Evolutionary conservation across 2,329 filamentous ascomycete species (phyloP).

Genomic region (Fusarium brevicatenulatum): DNA sequence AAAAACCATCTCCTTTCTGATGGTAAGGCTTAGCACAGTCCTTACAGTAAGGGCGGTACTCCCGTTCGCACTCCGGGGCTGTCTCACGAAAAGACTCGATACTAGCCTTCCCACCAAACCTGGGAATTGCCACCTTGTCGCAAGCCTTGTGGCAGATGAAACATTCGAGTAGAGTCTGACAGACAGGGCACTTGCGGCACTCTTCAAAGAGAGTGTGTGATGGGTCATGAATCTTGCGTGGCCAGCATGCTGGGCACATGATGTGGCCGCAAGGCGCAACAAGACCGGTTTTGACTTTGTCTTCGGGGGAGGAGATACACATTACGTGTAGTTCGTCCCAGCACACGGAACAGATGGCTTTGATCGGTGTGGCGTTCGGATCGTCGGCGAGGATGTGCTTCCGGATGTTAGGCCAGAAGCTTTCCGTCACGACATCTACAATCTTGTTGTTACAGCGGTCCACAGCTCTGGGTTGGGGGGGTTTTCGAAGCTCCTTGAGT

Average conservation of each 20-base stretch:
- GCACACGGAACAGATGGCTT: constrained; percentile 1
- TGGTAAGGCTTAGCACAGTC: not conserved
- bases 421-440: not conserved
- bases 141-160: not conserved
- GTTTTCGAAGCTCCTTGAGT: not conserved
- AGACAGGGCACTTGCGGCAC: not conserved
- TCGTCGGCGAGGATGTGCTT: not conserved
- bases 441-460: not conserved
- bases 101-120: not conserved
- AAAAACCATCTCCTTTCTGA: not conserved
- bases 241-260: constrained; percentile 11
- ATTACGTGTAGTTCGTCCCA: not conserved
- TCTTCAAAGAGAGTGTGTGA: not conserved
- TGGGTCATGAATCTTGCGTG: not conserved
- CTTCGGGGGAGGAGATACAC: not conserved
- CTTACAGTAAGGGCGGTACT: not conserved
- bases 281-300: not conserved
- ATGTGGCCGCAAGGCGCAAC: constrained; percentile 12
- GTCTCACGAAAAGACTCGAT: not conserved
- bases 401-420: constrained; percentile 1
- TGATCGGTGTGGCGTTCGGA: not conserved
- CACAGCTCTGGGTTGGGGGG: not conserved
- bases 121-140: not conserved
- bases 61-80: not conserved
- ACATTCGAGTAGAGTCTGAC: not conserved